Percentiles rank a stretch among this genome's conserved stretches.
Evolutionary conservation across 2,329 filamentous ascomycete genomes (phyloP).

Genomic region (Raffaelea arxii): DNA sequence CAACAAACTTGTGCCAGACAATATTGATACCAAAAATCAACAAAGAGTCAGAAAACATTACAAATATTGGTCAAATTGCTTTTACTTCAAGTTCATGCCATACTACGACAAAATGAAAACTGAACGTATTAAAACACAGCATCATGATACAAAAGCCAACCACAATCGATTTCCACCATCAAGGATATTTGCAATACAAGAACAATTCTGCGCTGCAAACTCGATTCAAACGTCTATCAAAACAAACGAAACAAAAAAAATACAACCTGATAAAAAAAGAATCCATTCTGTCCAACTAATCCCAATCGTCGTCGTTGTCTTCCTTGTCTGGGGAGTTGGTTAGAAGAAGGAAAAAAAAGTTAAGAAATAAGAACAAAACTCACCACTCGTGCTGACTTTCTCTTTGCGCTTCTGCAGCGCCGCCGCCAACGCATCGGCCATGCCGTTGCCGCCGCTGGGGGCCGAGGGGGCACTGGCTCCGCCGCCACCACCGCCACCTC

Average conservation of each 20-base stretch:
- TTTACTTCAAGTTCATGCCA: too few species aligned
- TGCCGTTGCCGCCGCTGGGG: slow-evolving; percentile 46
- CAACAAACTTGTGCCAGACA: too few species aligned
- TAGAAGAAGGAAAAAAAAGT: slow-evolving; percentile 5
- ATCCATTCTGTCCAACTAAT: slow-evolving; percentile 1
- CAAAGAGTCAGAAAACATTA: too few species aligned
- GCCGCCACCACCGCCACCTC: slow-evolving; percentile 39
- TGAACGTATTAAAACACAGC: too few species aligned
- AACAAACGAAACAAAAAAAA: background rate
- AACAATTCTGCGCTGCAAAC: too few species aligned
- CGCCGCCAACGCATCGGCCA: slow-evolving; percentile 72
- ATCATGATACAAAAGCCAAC: too few species aligned
- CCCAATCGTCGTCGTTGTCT: slow-evolving; percentile 12
- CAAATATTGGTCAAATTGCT: too few species aligned
- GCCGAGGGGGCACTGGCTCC: slow-evolving; percentile 37
- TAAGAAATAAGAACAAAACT: slow-evolving; percentile 30
- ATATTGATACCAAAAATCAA: too few species aligned
- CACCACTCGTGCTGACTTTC: slow-evolving; percentile 92
- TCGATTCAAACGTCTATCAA: background rate
- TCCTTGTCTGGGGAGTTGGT: slow-evolving; percentile 10
- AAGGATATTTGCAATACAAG: too few species aligned
- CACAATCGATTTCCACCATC: too few species aligned
- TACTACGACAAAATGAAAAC: too few species aligned
- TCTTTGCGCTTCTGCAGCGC: slow-evolving; percentile 76
- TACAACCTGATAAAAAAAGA: background rate